Conservation (phyloP, 2,329 filamentous ascomycete species). For the Aspergillus hortae region DNA sequence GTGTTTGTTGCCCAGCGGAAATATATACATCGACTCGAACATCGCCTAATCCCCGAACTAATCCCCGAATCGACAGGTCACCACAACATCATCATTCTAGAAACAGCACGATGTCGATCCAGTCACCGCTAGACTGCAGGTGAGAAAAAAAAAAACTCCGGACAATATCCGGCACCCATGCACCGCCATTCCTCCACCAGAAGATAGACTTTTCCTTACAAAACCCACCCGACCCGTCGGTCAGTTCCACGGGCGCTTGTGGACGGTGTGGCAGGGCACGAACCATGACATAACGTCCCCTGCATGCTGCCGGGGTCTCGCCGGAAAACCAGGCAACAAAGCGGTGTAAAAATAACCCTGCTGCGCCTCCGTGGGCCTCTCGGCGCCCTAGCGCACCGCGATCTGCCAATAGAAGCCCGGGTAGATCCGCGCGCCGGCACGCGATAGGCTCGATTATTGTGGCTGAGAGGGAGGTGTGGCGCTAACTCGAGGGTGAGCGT, state of each 20-base stretch:
- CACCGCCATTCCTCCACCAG: slow-evolving; percentile 7
- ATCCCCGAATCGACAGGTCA: background rate
- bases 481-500: slow-evolving; percentile 5
- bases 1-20: no score
- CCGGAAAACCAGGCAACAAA: slow-evolving; percentile 3
- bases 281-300: slow-evolving; percentile 4
- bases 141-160: background rate
- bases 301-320: background rate
- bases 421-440: slow-evolving; percentile 15
- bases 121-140: background rate
- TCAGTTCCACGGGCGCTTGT: slow-evolving; percentile 7
- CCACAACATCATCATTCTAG: background rate
- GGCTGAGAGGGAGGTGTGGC: slow-evolving; percentile 19
- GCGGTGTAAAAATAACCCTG: slow-evolving; percentile 19
- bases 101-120: background rate
- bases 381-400: slow-evolving; percentile 5
- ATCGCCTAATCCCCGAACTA: no score
- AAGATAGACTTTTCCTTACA: slow-evolving; percentile 9
- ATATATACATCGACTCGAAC: no score
- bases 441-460: slow-evolving; percentile 16
- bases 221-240: slow-evolving; percentile 13
- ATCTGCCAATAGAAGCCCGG: slow-evolving; percentile 17
- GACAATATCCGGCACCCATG: slow-evolving; percentile 6
- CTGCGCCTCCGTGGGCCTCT: slow-evolving; percentile 17
- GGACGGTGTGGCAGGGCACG: background rate